phyloP scores from a whole-genome alignment of 169 alveolate genomes.

The Plasmodium yoelii region DNA sequence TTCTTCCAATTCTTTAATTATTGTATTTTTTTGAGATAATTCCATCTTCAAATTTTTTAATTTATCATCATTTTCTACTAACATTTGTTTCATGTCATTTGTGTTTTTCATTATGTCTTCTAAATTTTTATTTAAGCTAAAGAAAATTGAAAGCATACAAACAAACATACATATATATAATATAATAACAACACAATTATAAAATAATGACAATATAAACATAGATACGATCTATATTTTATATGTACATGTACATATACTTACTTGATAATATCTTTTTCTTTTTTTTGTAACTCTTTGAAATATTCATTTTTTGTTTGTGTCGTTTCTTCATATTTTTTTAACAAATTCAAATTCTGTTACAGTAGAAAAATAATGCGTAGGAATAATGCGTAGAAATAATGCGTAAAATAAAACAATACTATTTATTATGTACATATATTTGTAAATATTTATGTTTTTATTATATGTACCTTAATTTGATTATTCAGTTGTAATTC shows the following conservation, averaged over 20 bases:
- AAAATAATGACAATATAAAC: no score
- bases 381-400: background rate
- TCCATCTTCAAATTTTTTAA: conserved; percentile 11
- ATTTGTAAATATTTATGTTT: background rate
- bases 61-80: conserved; percentile 41
- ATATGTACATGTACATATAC: background rate
- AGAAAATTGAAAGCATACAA: background rate
- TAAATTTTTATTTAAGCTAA: conserved; percentile 32
- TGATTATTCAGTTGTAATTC: conserved; percentile 33
- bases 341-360: conserved; percentile 46
- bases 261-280: conserved; percentile 41
- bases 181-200: background rate
- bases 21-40: conserved; percentile 31
- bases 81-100: conserved; percentile 42
- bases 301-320: conserved; percentile 48
- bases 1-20: conserved; percentile 34
- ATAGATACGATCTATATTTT: background rate
- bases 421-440: background rate
- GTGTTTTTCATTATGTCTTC: conserved; percentile 48
- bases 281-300: conserved; percentile 43
- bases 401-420: background rate
- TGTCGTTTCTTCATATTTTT: conserved; percentile 33
- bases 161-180: background rate
- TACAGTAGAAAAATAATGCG: background rate
- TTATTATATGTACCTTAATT: conserved; percentile 17